Percentiles rank a stretch among this genome's conserved stretches.
Conservation (phyloP, 768 basidiomycete genomes). For the Boletus rubroflammeus region DNA sequence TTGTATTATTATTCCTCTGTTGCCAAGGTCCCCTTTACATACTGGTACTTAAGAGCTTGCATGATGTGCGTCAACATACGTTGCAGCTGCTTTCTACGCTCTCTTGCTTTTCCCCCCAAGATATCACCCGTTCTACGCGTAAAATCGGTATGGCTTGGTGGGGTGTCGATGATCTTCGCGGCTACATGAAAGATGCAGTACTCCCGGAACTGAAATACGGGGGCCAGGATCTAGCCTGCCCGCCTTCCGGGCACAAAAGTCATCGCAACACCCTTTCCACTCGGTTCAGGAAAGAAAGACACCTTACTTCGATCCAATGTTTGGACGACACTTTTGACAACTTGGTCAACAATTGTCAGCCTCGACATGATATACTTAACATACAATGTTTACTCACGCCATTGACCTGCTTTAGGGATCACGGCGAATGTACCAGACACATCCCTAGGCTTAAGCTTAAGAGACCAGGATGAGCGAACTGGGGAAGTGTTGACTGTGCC, state of each 20-base stretch:
- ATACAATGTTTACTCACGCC: slow-evolving; percentile 1
- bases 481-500: slow-evolving; percentile 33
- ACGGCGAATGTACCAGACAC: slow-evolving; percentile 25
- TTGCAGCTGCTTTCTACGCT: not conserved
- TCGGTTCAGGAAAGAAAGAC: slow-evolving; percentile 31
- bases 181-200: slow-evolving; percentile 33
- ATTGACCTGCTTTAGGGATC: slow-evolving; percentile 21
- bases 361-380: not conserved
- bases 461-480: slow-evolving; percentile 24
- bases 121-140: not conserved
- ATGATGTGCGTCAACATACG: not conserved
- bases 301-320: slow-evolving; percentile 29
- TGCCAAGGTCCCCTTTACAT: slow-evolving; percentile 17
- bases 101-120: not conserved
- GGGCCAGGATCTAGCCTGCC: slow-evolving; percentile 11
- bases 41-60: slow-evolving; percentile 11
- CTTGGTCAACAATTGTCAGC: slow-evolving; percentile 30
- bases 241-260: slow-evolving; percentile 33
- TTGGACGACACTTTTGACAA: slow-evolving; percentile 27
- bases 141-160: slow-evolving; percentile 23
- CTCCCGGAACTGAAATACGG: slow-evolving; percentile 33
- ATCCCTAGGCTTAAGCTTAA: slow-evolving; percentile 23
- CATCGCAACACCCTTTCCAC: slow-evolving; percentile 34
- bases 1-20: slow-evolving; percentile 19
- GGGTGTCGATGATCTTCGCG: slow-evolving; percentile 33